These are phyloP conservation scores for Mycena galopus DNA, from an alignment of 768 basidiomycete genomes.

Conservation along the genomic window DNA sequence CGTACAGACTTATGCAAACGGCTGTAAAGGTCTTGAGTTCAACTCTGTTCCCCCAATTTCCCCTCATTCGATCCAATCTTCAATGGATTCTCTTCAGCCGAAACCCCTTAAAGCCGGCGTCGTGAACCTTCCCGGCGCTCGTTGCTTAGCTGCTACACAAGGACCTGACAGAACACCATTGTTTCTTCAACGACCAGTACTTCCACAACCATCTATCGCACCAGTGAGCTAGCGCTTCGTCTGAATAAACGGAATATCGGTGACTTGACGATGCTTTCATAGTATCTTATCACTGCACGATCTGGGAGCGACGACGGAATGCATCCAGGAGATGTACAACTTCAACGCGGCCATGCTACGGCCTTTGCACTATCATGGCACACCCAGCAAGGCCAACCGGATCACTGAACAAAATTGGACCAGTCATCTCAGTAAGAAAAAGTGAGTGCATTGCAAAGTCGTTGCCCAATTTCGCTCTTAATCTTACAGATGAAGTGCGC, in stretches of 20 bases:
- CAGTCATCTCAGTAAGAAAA: neutral
- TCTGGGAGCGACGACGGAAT: constrained; percentile 7
- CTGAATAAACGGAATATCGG: too few species aligned
- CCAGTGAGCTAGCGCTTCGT: constrained; percentile 4
- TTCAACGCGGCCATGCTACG: constrained; percentile 6
- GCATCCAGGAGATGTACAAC: constrained; percentile 14
- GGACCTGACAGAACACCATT: constrained; percentile 20
- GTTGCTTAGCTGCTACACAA: constrained; percentile 8
- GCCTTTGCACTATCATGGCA: neutral
- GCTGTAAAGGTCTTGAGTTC: too few species aligned
- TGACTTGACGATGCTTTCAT: neutral
- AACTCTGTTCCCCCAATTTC: neutral
- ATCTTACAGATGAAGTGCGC: neutral
- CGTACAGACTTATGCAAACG: too few species aligned
- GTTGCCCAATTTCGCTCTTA: neutral
- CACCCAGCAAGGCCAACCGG: neutral
- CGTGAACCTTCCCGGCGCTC: constrained; percentile 22
- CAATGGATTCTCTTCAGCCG: constrained; percentile 6
- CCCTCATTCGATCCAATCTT: neutral
- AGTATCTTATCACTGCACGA: constrained; percentile 13
- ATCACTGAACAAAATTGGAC: constrained; percentile 4
- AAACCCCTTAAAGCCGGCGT: constrained; percentile 6
- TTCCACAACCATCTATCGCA: constrained; percentile 27
- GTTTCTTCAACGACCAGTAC: constrained; percentile 20
- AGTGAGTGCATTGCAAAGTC: neutral